Percentiles rank a stretch among this genome's conserved stretches.
Evolutionary conservation across 768 basidiomycete genomes (phyloP).

Genomic region (Suillus ampliporus): DNA sequence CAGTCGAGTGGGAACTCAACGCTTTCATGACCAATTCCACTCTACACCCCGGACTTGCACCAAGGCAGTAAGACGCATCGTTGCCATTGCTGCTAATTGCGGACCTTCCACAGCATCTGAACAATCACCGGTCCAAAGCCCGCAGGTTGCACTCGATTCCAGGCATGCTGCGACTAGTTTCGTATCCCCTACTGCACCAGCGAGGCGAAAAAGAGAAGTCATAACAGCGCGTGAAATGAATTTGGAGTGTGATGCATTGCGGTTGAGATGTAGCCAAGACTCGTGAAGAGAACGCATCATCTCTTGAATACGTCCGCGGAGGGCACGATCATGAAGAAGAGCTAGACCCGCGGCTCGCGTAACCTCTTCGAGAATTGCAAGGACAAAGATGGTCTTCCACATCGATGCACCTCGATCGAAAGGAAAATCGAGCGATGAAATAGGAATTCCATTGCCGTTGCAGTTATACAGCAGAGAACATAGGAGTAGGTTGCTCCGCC

Average conservation of each 20-base stretch:
- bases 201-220: conserved; percentile 52
- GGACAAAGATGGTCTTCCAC: conserved; percentile 51
- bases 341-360: conserved; percentile 15
- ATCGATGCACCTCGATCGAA: conserved; percentile 10
- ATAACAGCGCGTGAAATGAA: conserved; percentile 45
- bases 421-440: conserved; percentile 1
- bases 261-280: conserved; percentile 40
- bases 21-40: conserved; percentile 36
- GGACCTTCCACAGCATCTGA: conserved; percentile 14
- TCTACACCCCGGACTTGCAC: conserved; percentile 31
- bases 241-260: conserved; percentile 9
- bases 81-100: conserved; percentile 19
- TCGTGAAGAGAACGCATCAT: conserved; percentile 43
- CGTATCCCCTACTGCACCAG: conserved; percentile 44
- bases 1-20: conserved; percentile 32
- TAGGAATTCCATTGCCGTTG: background rate
- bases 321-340: conserved; percentile 30
- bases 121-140: conserved; percentile 4
- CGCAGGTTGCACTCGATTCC: conserved; percentile 13
- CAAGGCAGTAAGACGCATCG: conserved; percentile 33
- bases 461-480: background rate
- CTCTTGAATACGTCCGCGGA: conserved; percentile 9
- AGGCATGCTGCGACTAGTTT: conserved; percentile 44
- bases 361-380: conserved; percentile 45
- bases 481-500: conserved; percentile 44